A percentile compares a stretch with the other conserved stretches of the same genome.
phyloP scores from a whole-genome alignment of 306 rosid species.

The Malus orientalis region DNA sequence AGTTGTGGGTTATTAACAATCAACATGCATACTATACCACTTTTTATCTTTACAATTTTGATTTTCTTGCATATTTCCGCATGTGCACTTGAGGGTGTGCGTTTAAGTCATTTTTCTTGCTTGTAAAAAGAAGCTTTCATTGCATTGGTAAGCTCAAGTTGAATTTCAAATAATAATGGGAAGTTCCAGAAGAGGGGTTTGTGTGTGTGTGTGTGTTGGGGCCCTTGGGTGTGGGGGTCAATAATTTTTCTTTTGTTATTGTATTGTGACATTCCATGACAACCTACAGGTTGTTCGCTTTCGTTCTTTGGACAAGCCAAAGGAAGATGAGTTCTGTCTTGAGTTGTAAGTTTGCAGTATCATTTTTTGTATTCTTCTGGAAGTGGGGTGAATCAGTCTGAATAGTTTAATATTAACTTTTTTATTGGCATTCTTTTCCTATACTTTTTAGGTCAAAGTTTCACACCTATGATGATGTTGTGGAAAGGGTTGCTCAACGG shows the following conservation, averaged over 20 bases:
- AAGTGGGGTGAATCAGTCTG: background rate
- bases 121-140: background rate
- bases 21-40: too few relatives aligned
- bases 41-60: too few relatives aligned
- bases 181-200: background rate
- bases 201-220: background rate
- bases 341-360: conserved; percentile 60
- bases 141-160: background rate
- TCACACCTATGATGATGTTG: conserved; percentile 62
- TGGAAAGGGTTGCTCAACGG: conserved; percentile 51
- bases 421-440: background rate
- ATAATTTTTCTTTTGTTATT: background rate
- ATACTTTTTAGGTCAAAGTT: conserved; percentile 47
- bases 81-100: too few relatives aligned
- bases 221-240: background rate
- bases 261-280: background rate
- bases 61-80: too few relatives aligned
- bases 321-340: conserved; percentile 76
- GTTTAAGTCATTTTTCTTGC: too few relatives aligned
- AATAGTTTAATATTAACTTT: background rate
- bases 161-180: background rate
- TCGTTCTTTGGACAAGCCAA: conserved; percentile 78
- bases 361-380: background rate
- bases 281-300: conserved; percentile 70
- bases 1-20: background rate